Base-by-base conservation (phyloP, 2,329 filamentous ascomycete genomes). In the Colletotrichum sp. region DNA sequence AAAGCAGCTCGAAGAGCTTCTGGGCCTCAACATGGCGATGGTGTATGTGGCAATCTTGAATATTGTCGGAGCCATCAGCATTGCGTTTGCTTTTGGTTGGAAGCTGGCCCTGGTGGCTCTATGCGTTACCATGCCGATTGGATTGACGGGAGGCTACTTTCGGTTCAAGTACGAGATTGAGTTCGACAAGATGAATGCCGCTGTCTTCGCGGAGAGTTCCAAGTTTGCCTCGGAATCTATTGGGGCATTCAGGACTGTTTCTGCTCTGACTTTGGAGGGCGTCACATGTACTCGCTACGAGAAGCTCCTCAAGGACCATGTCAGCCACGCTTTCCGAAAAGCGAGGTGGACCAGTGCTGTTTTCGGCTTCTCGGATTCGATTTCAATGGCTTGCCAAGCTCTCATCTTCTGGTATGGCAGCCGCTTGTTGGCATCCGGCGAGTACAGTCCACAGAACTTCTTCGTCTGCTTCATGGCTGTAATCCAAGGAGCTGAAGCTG, bases 161-260 rank as follows among this genome's bases (percentile, higher is more conserved):
- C 87, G 90, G 2, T 84, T 91, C 78, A 87, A 85, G 76, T 91
- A 90, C 78, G 93, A 94, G 82, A 82, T 92, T n/a, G 86, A 92
- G 76, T 94, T 95, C 75, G 93, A 94, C 77, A 88, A 90, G 79
- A 90, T 94, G 87, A 94, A 94, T 78, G 89, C 90, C 1, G 88
- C 88, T 13, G 92, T 95, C 0, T 95, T 95, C 78, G 88, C 90
- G 19, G 91, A 93, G 78, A 95, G 93, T 79, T 94, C 94, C 25
- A 91, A 94, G 79, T 95, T 95, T 79, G 94, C 93, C 0, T 91
- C 93, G 2, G 94, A 96, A 82, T 91, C 93, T 6, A 94, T 96
- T 55, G 90, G 92, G 2, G 94, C 94, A 0, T 94, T 95, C 82
- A 89, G 94, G 12, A 96, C 94, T 0, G 94, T 96, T 7, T 86